Conservation (phyloP, 2,329 filamentous ascomycete genomes). For the Cladosporium austrohemisphaericum region DNA sequence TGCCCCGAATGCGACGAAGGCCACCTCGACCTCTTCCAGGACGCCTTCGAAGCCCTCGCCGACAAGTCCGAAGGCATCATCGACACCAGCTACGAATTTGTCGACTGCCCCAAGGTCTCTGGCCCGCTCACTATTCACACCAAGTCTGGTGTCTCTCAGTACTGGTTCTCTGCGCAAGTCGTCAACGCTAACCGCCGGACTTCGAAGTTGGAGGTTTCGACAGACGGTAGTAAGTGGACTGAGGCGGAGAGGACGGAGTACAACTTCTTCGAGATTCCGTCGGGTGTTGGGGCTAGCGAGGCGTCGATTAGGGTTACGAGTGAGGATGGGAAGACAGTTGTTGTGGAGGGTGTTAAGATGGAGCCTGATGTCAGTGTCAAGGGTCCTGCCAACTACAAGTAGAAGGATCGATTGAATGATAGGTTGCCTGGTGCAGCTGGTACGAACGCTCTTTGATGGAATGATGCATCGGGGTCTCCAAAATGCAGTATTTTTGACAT, state of each 20-base stretch:
- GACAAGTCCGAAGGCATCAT: slow-evolving; percentile 47
- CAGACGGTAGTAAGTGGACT: slow-evolving; percentile 58
- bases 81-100: slow-evolving; percentile 47
- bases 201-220: slow-evolving; percentile 57
- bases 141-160: slow-evolving; percentile 50
- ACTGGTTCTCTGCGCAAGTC: slow-evolving; percentile 62
- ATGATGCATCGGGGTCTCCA: too few relatives aligned
- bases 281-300: slow-evolving; percentile 18
- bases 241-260: slow-evolving; percentile 49
- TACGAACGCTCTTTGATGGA: neutral
- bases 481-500: too few relatives aligned
- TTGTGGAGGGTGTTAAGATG: slow-evolving; percentile 23
- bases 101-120: slow-evolving; percentile 49
- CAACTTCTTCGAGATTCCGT: slow-evolving; percentile 29
- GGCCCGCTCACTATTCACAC: slow-evolving; percentile 50
- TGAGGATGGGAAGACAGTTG: slow-evolving; percentile 17
- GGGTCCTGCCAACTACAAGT: slow-evolving; percentile 23
- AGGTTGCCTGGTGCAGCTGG: neutral
- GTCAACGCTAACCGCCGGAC: slow-evolving; percentile 59
- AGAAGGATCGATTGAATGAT: neutral
- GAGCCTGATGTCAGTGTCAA: slow-evolving; percentile 17
- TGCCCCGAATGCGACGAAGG: slow-evolving; percentile 54
- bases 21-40: slow-evolving; percentile 55
- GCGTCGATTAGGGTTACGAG: slow-evolving; percentile 22
- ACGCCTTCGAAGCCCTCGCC: slow-evolving; percentile 48